These are phyloP conservation scores for Aspergillus hiratsukae DNA, from an alignment of 2,329 filamentous ascomycete genomes.

Conservation along the genomic window DNA sequence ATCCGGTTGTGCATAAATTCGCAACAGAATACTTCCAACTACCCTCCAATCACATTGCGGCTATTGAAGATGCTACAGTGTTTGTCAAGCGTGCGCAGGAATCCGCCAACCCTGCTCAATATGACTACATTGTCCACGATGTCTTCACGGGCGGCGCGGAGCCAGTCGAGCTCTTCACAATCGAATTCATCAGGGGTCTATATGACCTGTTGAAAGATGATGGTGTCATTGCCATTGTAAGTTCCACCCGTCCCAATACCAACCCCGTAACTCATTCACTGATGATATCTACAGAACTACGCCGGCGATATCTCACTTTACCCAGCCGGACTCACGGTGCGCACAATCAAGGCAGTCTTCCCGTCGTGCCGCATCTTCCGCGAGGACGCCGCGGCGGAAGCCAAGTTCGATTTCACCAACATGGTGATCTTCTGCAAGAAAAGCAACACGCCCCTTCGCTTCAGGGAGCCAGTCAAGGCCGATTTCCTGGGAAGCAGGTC, in stretches of 20 bases:
- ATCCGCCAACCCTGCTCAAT: slow-evolving; percentile 48
- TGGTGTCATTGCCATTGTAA: slow-evolving; percentile 82
- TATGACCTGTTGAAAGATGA: slow-evolving; percentile 66
- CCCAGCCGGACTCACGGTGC: slow-evolving; percentile 70
- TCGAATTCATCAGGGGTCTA: slow-evolving; percentile 73
- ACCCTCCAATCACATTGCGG: slow-evolving; percentile 69
- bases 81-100: slow-evolving; percentile 54
- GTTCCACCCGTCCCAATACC: slow-evolving; percentile 26
- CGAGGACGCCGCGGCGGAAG: slow-evolving; percentile 58
- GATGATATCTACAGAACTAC: slow-evolving; percentile 65
- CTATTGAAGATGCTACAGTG: slow-evolving; percentile 75
- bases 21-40: slow-evolving; percentile 79
- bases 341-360: slow-evolving; percentile 78
- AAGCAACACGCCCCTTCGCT: slow-evolving; percentile 51
- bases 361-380: slow-evolving; percentile 89
- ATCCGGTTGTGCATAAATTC: slow-evolving; percentile 81
- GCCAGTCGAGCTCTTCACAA: slow-evolving; percentile 80
- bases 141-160: slow-evolving; percentile 97
- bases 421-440: slow-evolving; percentile 94
- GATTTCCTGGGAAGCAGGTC: slow-evolving; percentile 72
- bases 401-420: slow-evolving; percentile 76
- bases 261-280: not conserved
- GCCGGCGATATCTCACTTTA: slow-evolving; percentile 80
- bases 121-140: slow-evolving; percentile 93
- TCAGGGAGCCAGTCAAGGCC: slow-evolving; percentile 58